phyloP scores from a whole-genome alignment of 129 eudicot genomes.

The Daucus carota region DNA sequence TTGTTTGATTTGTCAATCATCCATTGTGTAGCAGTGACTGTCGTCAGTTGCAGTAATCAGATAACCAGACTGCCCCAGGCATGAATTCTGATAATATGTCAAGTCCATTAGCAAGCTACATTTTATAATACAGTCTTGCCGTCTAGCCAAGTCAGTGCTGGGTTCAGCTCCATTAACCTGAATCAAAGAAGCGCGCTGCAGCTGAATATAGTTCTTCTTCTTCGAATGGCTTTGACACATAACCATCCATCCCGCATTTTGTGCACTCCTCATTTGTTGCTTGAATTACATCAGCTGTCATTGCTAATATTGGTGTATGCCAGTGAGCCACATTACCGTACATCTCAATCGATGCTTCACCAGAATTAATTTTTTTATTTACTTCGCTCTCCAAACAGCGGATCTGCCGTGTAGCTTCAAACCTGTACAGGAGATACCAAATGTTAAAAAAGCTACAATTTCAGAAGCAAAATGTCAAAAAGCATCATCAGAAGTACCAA shows the following conservation, averaged over 20 bases:
- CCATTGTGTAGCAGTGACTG: neutral
- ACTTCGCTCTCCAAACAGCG: conserved; percentile 45
- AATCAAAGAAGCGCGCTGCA: conserved; percentile 68
- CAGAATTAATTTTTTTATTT: conserved; percentile 31
- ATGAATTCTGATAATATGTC: neutral
- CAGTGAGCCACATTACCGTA: conserved; percentile 33
- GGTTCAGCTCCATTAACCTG: conserved; percentile 31
- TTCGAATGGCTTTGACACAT: conserved; percentile 77
- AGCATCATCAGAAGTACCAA: neutral
- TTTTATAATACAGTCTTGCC: neutral
- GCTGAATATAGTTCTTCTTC: conserved; percentile 66
- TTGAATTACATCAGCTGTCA: conserved; percentile 96
- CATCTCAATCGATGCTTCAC: conserved; percentile 31
- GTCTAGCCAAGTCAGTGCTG: conserved; percentile 1
- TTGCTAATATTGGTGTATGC: conserved; percentile 87
- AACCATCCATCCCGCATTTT: conserved; percentile 94
- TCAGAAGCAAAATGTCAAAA: neutral
- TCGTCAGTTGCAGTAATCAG: neutral
- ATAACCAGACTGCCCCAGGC: conserved; percentile 1
- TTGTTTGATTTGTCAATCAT: conserved; percentile 7
- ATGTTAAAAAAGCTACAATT: neutral
- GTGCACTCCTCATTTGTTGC: conserved; percentile 65
- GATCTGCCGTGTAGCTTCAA: conserved; percentile 70
- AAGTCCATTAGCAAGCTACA: neutral
- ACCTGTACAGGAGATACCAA: conserved; percentile 29